These are phyloP conservation scores for Amaranthus cruentus DNA, from an alignment of 148 eudicot genomes.

Conservation along the genomic window DNA sequence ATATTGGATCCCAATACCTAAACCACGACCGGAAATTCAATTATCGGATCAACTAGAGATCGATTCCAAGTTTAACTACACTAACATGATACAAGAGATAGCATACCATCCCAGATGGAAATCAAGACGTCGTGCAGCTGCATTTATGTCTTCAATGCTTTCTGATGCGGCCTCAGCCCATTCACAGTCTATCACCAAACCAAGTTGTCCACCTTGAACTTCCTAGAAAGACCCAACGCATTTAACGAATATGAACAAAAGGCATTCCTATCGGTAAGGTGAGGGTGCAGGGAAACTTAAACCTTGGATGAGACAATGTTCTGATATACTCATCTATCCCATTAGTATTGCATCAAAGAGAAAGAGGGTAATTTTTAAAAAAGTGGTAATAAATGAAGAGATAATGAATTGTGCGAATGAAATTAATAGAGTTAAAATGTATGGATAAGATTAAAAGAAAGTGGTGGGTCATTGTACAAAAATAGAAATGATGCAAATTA, in stretches of 20 bases:
- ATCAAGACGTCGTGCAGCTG: slow-evolving; percentile 76
- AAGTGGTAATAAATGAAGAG: too few species aligned
- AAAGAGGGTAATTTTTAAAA: too few species aligned
- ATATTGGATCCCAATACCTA: slow-evolving; percentile 82
- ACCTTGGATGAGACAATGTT: too few species aligned
- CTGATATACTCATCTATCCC: too few species aligned
- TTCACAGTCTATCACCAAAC: slow-evolving; percentile 75
- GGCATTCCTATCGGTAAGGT: neutral
- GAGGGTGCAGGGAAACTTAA: too few species aligned
- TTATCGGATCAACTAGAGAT: neutral
- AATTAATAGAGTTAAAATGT: too few species aligned
- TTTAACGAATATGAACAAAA: neutral
- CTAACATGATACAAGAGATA: slow-evolving; percentile 1
- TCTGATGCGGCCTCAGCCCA: slow-evolving; percentile 78
- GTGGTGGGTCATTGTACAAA: too few species aligned
- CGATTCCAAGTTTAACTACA: neutral
- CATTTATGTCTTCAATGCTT: slow-evolving; percentile 54
- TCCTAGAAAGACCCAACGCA: slow-evolving; percentile 32
- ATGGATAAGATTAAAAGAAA: too few species aligned
- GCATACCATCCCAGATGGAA: slow-evolving; percentile 82
- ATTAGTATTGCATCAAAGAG: too few species aligned
- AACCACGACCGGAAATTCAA: slow-evolving; percentile 8
- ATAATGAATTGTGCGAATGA: too few species aligned
- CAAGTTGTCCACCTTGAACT: slow-evolving; percentile 71
- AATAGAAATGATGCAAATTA: too few species aligned